These are phyloP conservation scores for Pholiota microspora DNA, from an alignment of 768 basidiomycete genomes.

Conservation along the genomic window DNA sequence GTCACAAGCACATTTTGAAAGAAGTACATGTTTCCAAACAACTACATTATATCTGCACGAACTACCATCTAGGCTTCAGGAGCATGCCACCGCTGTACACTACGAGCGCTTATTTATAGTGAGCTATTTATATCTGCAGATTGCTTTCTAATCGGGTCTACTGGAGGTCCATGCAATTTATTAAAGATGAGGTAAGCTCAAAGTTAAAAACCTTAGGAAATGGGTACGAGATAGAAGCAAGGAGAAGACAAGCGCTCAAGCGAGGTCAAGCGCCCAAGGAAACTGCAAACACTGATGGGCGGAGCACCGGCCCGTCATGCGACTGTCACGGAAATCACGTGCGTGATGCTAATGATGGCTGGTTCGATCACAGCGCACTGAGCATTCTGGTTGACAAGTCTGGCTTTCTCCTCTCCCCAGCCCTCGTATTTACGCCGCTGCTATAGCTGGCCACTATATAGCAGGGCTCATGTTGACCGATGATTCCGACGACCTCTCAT, in stretches of 20 bases:
- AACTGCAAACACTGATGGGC: not conserved
- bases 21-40: too few species aligned
- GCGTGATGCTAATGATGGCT: not conserved
- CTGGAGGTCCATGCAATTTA: not conserved
- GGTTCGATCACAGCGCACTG: not conserved
- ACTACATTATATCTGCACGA: not conserved
- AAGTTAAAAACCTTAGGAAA: not conserved
- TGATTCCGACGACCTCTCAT: constrained; percentile 22
- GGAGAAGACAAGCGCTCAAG: not conserved
- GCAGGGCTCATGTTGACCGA: constrained; percentile 15
- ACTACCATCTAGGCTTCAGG: too few species aligned
- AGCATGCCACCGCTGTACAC: too few species aligned
- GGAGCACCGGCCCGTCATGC: not conserved
- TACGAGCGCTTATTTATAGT: constrained; percentile 1
- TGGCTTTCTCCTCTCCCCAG: not conserved
- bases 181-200: not conserved
- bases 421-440: not conserved
- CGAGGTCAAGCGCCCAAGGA: too few species aligned
- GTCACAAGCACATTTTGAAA: too few species aligned
- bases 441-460: constrained; percentile 2
- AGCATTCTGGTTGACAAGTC: not conserved
- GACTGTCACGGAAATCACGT: not conserved
- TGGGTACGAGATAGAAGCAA: not conserved
- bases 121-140: not conserved
- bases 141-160: not conserved